A percentile compares a stretch with the other conserved stretches of the same genome.
Conservation (phyloP, 2,329 filamentous ascomycete species). For the Emmonsiellopsis sp. region DNA sequence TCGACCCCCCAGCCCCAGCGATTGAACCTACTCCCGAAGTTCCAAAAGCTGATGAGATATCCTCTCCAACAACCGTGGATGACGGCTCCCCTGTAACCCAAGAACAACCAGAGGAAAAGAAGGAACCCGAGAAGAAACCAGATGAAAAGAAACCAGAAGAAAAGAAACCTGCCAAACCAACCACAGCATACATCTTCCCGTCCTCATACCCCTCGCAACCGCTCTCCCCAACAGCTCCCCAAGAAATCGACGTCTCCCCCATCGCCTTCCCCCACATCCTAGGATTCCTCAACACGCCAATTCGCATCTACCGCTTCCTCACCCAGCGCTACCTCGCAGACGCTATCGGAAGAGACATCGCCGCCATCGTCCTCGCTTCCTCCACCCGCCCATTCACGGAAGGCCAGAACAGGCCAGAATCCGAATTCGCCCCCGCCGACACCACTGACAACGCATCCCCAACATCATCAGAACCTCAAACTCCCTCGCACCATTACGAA, state of each 20-base stretch:
- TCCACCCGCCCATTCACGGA: constrained; percentile 32
- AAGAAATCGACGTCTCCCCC: constrained; percentile 63
- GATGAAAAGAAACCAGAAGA: constrained; percentile 38
- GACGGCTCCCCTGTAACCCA: constrained; percentile 16
- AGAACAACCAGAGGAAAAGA: constrained; percentile 38
- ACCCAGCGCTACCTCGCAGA: constrained; percentile 77
- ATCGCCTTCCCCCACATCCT: constrained; percentile 82
- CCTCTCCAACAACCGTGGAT: constrained; percentile 5
- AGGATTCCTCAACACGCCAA: constrained; percentile 83
- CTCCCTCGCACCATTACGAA: constrained; percentile 43
- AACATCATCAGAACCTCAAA: constrained; percentile 9
- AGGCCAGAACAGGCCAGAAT: constrained; percentile 14
- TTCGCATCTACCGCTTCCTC: constrained; percentile 77
- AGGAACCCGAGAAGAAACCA: constrained; percentile 37
- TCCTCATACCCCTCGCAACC: constrained; percentile 59
- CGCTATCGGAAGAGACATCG: constrained; percentile 76
- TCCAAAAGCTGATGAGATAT: constrained; percentile 12
- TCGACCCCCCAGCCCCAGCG: constrained; percentile 42
- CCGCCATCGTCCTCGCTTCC: constrained; percentile 65
- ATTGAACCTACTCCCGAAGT: constrained; percentile 13
- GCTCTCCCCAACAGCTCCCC: constrained; percentile 58
- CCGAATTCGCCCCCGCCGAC: constrained; percentile 15
- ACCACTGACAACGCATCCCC: constrained; percentile 13
- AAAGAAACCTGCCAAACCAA: constrained; percentile 48
- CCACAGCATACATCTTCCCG: constrained; percentile 64